Conservation (phyloP, 2,329 filamentous ascomycete genomes). For the Cladosporium sp. region DNA sequence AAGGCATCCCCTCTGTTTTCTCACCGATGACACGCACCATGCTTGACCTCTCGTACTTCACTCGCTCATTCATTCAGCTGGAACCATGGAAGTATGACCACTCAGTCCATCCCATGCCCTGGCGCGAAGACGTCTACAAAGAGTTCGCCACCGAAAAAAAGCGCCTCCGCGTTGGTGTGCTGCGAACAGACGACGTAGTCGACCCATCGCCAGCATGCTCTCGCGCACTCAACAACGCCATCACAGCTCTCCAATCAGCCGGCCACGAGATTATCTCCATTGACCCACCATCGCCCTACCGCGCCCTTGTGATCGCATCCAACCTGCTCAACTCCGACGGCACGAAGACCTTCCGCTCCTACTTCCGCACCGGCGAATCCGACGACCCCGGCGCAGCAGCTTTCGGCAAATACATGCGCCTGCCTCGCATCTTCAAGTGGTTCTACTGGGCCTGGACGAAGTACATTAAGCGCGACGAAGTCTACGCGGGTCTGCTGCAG, state of each 20-base stretch:
- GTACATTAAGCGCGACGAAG: constrained; percentile 68
- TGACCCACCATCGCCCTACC: constrained; percentile 55
- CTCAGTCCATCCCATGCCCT: constrained; percentile 77
- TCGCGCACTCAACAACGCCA: constrained; percentile 68
- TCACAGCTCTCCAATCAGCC: constrained; percentile 61
- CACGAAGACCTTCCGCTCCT: constrained; percentile 71
- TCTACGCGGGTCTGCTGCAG: constrained; percentile 74
- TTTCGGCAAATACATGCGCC: constrained; percentile 67
- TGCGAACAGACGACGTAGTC: constrained; percentile 70
- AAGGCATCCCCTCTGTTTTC: constrained; percentile 84
- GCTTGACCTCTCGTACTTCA: constrained; percentile 80
- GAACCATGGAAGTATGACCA: constrained; percentile 87
- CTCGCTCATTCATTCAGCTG: constrained; percentile 71
- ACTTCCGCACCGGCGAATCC: constrained; percentile 72
- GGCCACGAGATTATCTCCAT: constrained; percentile 72
- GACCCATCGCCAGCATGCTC: constrained; percentile 81
- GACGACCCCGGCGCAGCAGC: constrained; percentile 74
- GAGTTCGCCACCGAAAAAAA: constrained; percentile 58
- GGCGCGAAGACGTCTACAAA: constrained; percentile 63
- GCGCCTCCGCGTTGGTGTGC: constrained; percentile 67
- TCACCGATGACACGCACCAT: constrained; percentile 89
- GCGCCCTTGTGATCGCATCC: constrained; percentile 71
- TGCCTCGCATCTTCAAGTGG: constrained; percentile 72
- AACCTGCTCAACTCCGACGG: constrained; percentile 83
- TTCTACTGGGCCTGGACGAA: constrained; percentile 85